phyloP scores from a whole-genome alignment of 2,329 filamentous ascomycete species.

The Phyllachora maydis region DNA sequence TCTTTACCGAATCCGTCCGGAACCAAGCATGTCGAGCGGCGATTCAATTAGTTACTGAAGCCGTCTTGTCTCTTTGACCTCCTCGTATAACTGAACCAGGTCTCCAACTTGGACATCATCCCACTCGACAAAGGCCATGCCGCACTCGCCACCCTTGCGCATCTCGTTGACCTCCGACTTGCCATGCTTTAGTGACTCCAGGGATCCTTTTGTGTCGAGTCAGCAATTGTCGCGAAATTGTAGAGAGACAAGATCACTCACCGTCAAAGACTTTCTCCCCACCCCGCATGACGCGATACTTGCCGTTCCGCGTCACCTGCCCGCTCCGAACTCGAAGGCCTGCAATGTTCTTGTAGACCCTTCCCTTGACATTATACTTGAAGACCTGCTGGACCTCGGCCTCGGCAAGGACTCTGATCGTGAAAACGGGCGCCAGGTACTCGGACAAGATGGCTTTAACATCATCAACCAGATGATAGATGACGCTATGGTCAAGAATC shows the following conservation, averaged over 20 bases:
- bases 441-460: constrained; percentile 48
- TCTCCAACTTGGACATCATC: constrained; percentile 63
- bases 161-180: constrained; percentile 86
- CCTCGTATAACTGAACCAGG: constrained; percentile 72
- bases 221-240: not conserved
- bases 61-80: constrained; percentile 55
- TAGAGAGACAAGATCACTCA: constrained; percentile 22
- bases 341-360: constrained; percentile 54
- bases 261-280: constrained; percentile 63
- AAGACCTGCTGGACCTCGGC: constrained; percentile 73
- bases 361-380: constrained; percentile 58
- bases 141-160: constrained; percentile 85
- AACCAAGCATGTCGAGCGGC: too few relatives aligned
- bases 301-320: constrained; percentile 36
- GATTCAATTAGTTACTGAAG: too few relatives aligned
- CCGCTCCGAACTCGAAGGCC: constrained; percentile 81
- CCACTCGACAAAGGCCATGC: constrained; percentile 68
- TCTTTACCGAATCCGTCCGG: too few relatives aligned
- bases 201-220: constrained; percentile 3
- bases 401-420: constrained; percentile 60
- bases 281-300: constrained; percentile 51
- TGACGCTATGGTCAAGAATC: constrained; percentile 72
- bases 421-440: constrained; percentile 44
- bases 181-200: constrained; percentile 27
- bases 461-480: constrained; percentile 61